Base-by-base conservation (phyloP, 208 protist species). In the Trypanosoma cruzi region DNA sequence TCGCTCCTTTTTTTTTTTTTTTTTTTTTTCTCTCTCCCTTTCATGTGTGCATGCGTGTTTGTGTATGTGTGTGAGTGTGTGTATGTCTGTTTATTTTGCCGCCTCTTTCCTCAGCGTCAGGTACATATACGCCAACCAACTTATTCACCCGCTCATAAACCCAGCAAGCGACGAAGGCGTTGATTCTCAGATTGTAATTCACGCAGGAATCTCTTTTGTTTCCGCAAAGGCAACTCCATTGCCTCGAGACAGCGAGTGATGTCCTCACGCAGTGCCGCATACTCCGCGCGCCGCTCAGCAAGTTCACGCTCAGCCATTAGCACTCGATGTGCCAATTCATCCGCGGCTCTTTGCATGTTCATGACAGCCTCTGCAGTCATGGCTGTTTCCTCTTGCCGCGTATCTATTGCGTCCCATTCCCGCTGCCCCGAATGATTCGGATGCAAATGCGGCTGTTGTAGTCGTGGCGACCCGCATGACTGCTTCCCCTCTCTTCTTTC, bases 271-370 rank as follows among this genome's bases (percentile, higher is more conserved):
- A 68, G 50, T 31, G n/a, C 32, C 10, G 49, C 49, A 49, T 11
- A 57, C 50, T 68, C 63, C 31, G 26, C 32, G 7, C 28, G 42
- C 18, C 22, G 36, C 34, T 68, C 63, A 22, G 48, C 16, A 34
- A 68, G 8, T 28, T 56, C 63, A 46, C 32, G 48, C 31, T 68
- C 50, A 20, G 63, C 34, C 48, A 59, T 59, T 34, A 68, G 32
- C 29, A 68, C 18, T 22, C 50, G 63, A 36, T 68, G 63, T 18
- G 63, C n/a, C 50, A 68, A 49, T 24, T 68, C 63, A 20, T 46
- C n/a, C 32, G 50, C 37, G 22, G 29, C 50, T 20, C 6, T 8
- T 34, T 68, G 52, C 48, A 56, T 67, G 4, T 16, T 14, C 42
- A 26, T 2, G 1, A 67, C 26, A 14, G 42, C 48, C 28, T 57